Conservation (phyloP, 78 protist genomes). For the Monocercomonoides exilis region DNA sequence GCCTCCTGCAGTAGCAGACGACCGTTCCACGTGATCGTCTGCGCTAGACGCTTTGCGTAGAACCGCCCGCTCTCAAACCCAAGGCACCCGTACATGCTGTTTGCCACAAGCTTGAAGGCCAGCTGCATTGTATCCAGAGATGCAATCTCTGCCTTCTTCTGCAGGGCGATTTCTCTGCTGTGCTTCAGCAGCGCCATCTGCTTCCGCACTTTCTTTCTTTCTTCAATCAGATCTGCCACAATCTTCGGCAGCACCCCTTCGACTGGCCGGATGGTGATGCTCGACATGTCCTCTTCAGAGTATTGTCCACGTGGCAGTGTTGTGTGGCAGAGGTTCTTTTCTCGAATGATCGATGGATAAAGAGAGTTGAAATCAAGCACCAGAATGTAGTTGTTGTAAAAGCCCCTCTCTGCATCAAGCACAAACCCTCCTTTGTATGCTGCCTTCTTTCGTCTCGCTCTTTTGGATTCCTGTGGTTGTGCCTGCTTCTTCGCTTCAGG, state of each 20-base stretch:
- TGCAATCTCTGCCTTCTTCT: background rate
- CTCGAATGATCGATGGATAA: slow-evolving; percentile 96
- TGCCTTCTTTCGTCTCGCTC: slow-evolving; percentile 28
- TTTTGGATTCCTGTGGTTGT: background rate
- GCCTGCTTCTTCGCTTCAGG: background rate
- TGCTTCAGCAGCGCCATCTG: background rate
- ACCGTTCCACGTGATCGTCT: slow-evolving; percentile 81
- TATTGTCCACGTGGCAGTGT: slow-evolving; percentile 54
- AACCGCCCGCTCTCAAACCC: slow-evolving; percentile 89
- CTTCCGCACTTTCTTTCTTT: slow-evolving; percentile 20
- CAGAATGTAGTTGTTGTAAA: slow-evolving; percentile 81
- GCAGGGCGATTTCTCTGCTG: background rate
- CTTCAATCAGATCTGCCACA: slow-evolving; percentile 3
- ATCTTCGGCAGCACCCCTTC: slow-evolving; percentile 38
- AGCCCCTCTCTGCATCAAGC: slow-evolving; percentile 85
- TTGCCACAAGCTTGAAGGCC: slow-evolving; percentile 88
- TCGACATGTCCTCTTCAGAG: background rate
- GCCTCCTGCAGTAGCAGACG: background rate
- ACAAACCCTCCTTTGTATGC: slow-evolving; percentile 81
- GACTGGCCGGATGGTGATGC: background rate
- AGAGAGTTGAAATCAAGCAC: slow-evolving; percentile 97
- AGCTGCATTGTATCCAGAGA: slow-evolving; percentile 42
- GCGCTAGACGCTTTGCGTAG: slow-evolving; percentile 88
- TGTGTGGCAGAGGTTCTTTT: slow-evolving; percentile 94
- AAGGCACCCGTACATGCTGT: slow-evolving; percentile 93